phyloP scores from a whole-genome alignment of 2,329 filamentous ascomycete species.

The Erysiphe pulchra region DNA sequence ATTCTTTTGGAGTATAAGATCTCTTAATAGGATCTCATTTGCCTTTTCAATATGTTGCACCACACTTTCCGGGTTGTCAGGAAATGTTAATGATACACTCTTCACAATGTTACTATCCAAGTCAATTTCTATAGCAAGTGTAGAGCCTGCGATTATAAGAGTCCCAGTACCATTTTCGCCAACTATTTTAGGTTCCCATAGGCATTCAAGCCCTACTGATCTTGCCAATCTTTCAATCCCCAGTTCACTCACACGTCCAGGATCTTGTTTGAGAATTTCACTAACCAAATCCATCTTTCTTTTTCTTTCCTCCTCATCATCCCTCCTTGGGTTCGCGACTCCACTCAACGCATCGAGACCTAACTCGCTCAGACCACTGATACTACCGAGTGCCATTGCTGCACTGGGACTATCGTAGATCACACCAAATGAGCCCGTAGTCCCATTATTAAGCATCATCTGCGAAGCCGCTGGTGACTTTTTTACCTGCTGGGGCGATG shows the following conservation, averaged over 20 bases:
- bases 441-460: slow-evolving; percentile 16
- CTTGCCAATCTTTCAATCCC: slow-evolving; percentile 47
- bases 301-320: slow-evolving; percentile 25
- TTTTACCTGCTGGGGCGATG: slow-evolving; percentile 34
- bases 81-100: slow-evolving; percentile 35
- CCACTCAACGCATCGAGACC: slow-evolving; percentile 13
- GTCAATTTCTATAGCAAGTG: slow-evolving; percentile 33
- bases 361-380: slow-evolving; percentile 16
- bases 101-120: slow-evolving; percentile 35
- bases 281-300: slow-evolving; percentile 16
- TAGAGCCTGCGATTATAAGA: slow-evolving; percentile 34
- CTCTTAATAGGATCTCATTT: slow-evolving; percentile 35
- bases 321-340: slow-evolving; percentile 3
- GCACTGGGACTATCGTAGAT: slow-evolving; percentile 39
- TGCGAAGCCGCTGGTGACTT: slow-evolving; percentile 30
- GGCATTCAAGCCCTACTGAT: slow-evolving; percentile 36
- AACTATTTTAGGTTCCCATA: slow-evolving; percentile 28
- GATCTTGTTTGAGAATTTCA: slow-evolving; percentile 15
- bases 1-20: slow-evolving; percentile 30
- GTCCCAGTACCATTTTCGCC: slow-evolving; percentile 24
- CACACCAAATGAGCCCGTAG: slow-evolving; percentile 6
- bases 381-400: slow-evolving; percentile 30
- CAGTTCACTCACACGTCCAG: slow-evolving; percentile 45
- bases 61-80: slow-evolving; percentile 30
- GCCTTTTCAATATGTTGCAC: slow-evolving; percentile 34